Base-by-base conservation (phyloP, 2,329 filamentous ascomycete species). In the Metarhizium sp. region DNA sequence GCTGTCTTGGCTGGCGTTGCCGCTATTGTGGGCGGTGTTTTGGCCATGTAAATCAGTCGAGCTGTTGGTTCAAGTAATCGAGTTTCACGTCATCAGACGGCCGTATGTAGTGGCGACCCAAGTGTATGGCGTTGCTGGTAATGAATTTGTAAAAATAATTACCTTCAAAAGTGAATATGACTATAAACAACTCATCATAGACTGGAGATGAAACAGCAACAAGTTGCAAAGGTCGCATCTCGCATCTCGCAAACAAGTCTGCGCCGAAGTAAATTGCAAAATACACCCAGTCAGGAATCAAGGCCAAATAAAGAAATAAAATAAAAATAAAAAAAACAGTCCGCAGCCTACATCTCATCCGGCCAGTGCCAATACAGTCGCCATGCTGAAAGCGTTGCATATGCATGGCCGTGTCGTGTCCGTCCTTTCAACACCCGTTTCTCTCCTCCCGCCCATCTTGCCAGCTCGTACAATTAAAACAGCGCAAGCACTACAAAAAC, bases 391-490 rank as follows among this genome's bases (percentile, higher is more conserved):
- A 34, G 32, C 6, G 32, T 8, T 11, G 32, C 32, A 7, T 34
- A 40, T 5, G 14, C 11, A 40, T 13, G 14, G 13, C 2, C 38
- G 14, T 11, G 13, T 2, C 14, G 8, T 14, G 1, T 1, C 38
- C 11, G 13, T 3, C 11, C 11, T 2, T 13, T 16, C 38, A 40
- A 29, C 47, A 30, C 16, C 40, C 47, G 20, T 40, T 32, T 16
- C 59, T 57, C 29, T 78, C 76, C 59, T 79, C 77, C 53, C 77
- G 67, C 1, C 77, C 77, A 58, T 79, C 77, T 18, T 75, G 71
- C 76, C 77, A 79, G 60, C 75, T 78, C 11, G 74, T 77, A 60
- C 76, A 79, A 56, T 78, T 74, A 48, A 78, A 61, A 58, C 77
- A 79, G 10, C 76, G 72, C 36, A 67, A 56, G 20, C 73, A 68